These are phyloP conservation scores for Scutellaria galericulata DNA, from an alignment of 257 asterid species.

Conservation along the genomic window DNA sequence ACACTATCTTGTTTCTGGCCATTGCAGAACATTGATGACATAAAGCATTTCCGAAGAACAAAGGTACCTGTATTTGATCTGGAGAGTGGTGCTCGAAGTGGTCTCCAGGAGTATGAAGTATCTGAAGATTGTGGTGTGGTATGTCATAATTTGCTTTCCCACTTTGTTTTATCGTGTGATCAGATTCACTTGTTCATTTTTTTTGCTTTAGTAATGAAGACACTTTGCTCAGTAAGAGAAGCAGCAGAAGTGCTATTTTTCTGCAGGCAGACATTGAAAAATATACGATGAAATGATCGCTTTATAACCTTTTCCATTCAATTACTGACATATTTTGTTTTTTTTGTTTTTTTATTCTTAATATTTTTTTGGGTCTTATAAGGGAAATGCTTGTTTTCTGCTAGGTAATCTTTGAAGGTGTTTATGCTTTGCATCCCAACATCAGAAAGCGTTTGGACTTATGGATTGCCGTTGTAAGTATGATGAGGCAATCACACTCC, in stretches of 20 bases:
- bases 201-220: constrained; percentile 3
- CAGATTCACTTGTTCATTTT: constrained; percentile 14
- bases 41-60: constrained; percentile 74
- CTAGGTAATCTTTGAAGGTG: constrained; percentile 97
- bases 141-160: constrained; percentile 32
- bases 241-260: neutral
- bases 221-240: constrained; percentile 3
- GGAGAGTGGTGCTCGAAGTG: constrained; percentile 88
- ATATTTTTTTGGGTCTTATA: neutral
- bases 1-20: constrained; percentile 33
- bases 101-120: constrained; percentile 89
- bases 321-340: constrained; percentile 1
- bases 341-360: neutral
- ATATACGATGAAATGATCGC: neutral
- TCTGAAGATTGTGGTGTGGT: constrained; percentile 99
- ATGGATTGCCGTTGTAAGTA: constrained; percentile 99
- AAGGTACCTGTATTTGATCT: constrained; percentile 90
- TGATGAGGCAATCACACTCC: constrained; percentile 10
- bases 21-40: constrained; percentile 83
- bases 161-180: neutral
- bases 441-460: constrained; percentile 88
- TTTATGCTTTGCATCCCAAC: constrained; percentile 96
- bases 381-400: constrained; percentile 24
- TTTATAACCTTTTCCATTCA: constrained; percentile 10
- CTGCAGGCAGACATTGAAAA: constrained; percentile 6